A percentile compares a stretch with the other conserved stretches of the same genome.
These are phyloP conservation scores for Sporothrix dimorphospora DNA, from an alignment of 2,329 filamentous ascomycete species.

Conservation along the genomic window DNA sequence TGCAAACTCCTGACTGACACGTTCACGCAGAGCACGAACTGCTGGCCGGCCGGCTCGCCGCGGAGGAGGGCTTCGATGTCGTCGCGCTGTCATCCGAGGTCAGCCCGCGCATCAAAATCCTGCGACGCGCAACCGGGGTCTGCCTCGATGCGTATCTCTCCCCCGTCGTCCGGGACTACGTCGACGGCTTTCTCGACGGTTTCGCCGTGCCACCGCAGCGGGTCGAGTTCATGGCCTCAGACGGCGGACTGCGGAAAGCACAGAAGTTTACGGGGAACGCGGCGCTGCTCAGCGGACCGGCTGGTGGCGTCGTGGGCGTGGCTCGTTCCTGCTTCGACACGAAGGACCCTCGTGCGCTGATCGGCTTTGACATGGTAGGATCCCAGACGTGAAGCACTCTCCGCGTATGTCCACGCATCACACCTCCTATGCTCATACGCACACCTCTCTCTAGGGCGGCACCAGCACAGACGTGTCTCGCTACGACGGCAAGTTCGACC, in stretches of 20 bases:
- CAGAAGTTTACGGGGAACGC: constrained; percentile 37
- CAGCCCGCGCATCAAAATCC: constrained; percentile 62
- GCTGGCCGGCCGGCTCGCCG: constrained; percentile 27
- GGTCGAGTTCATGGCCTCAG: constrained; percentile 68
- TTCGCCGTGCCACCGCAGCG: constrained; percentile 46
- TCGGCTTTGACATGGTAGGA: constrained; percentile 63
- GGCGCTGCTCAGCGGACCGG: constrained; percentile 71
- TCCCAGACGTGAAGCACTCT: not conserved
- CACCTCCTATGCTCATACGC: too few species aligned
- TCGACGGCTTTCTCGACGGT: constrained; percentile 65
- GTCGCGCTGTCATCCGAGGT: constrained; percentile 24
- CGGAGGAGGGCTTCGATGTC: constrained; percentile 22
- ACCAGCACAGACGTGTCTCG: constrained; percentile 27
- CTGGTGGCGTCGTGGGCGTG: constrained; percentile 73
- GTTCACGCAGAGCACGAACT: constrained; percentile 27
- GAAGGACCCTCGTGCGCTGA: constrained; percentile 64
- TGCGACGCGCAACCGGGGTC: constrained; percentile 69
- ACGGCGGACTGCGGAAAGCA: constrained; percentile 47
- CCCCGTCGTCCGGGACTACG: constrained; percentile 71
- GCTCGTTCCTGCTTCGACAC: constrained; percentile 73
- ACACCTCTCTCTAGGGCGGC: constrained; percentile 7
- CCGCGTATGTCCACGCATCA: too few species aligned
- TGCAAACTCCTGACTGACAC: too few species aligned
- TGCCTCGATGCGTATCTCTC: constrained; percentile 75
- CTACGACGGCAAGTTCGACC: constrained; percentile 60